Evolutionary conservation across 164 flowering plant genomes (phyloP), one percentile per base, ranked within the genome.

Genomic region (Umbellularia californica): DNA sequence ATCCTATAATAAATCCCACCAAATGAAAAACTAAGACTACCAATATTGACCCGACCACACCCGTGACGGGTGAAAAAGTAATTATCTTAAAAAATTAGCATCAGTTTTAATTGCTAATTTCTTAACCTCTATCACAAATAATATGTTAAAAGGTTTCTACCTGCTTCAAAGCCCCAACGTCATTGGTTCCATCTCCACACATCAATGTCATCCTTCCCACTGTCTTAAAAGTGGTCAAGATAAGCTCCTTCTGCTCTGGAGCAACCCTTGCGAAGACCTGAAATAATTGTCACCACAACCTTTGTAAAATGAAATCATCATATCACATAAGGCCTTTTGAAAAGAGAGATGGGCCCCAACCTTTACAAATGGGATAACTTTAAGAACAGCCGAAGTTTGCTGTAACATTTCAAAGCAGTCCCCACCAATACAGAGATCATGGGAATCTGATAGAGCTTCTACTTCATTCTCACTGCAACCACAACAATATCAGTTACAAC

Each of bases 121-220:
- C 47, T 41, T 41, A 41, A 41, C 47, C 47, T 41, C 5, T 41
- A 41, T 41, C 47, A 41, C 67, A 64, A 64, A 25, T 25, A 64
- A 23, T 23, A 22, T 64, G 67, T 23, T 64, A 22, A 25, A 23
- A 25, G 12, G 20, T 65, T 13, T 23, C 25, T 83, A 95, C 99
- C 97, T 95, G 99, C 83, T 95, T 95, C 74, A 95, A 79, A 78
- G 98, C 99, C 74, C 99, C 99, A 76, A 95, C 98, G 80, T 95
- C 99, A 84, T 95, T 95, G 24, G 99, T 95, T 47, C 99, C 98
- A 87, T 95, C 99, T 71, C 99, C 99, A 82, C 99, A 93, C 99
- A 95, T 95, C 81, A 95, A 72, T 63, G 99, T 90, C 74, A 88
- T 82, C 84, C 99, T 90, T 70, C 99, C 99, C 19, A 93, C 98